phyloP scores from a whole-genome alignment of 352 stramenopile species.

The Globisporangium spiculum region DNA sequence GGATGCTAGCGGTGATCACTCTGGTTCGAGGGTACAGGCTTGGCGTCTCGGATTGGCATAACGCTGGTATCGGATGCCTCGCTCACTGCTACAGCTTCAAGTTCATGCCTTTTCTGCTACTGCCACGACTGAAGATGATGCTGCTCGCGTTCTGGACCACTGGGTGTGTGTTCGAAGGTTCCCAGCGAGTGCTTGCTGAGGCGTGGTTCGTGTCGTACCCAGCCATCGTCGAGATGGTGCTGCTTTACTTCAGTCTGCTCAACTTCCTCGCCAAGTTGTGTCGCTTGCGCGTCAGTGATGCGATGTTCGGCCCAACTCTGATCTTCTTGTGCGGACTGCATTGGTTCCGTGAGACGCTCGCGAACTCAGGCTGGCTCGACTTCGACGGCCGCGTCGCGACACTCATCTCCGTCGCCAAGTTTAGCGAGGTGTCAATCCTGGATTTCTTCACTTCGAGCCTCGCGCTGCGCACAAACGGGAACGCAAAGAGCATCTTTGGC shows the following conservation, averaged over 20 bases:
- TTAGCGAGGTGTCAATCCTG: conserved; percentile 7
- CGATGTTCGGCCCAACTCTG: conserved; percentile 25
- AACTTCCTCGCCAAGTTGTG: conserved; percentile 17
- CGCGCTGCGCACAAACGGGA: conserved; percentile 17
- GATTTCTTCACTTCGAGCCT: conserved; percentile 19
- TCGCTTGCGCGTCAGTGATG: conserved; percentile 24
- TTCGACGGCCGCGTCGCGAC: conserved; percentile 1
- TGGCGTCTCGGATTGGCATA: neutral
- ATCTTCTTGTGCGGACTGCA: conserved; percentile 21
- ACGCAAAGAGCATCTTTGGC: conserved; percentile 15
- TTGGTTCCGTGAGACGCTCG: conserved; percentile 3
- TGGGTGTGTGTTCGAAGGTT: conserved; percentile 23
- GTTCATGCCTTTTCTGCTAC: conserved; percentile 21
- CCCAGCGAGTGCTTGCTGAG: conserved; percentile 16
- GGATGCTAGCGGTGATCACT: conserved; percentile 11
- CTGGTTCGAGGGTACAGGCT: conserved; percentile 4
- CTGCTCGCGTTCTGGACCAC: conserved; percentile 29
- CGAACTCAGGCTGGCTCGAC: conserved; percentile 1
- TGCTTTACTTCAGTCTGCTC: conserved; percentile 27
- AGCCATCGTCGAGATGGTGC: conserved; percentile 23
- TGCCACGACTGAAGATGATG: conserved; percentile 20
- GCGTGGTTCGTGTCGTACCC: conserved; percentile 39
- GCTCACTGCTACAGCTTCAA: conserved; percentile 13
- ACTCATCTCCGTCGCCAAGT: conserved; percentile 10
- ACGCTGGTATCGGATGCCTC: conserved; percentile 10